Conservation (phyloP, 1,284 basidiomycete species). For the Marasmius fiardii region DNA sequence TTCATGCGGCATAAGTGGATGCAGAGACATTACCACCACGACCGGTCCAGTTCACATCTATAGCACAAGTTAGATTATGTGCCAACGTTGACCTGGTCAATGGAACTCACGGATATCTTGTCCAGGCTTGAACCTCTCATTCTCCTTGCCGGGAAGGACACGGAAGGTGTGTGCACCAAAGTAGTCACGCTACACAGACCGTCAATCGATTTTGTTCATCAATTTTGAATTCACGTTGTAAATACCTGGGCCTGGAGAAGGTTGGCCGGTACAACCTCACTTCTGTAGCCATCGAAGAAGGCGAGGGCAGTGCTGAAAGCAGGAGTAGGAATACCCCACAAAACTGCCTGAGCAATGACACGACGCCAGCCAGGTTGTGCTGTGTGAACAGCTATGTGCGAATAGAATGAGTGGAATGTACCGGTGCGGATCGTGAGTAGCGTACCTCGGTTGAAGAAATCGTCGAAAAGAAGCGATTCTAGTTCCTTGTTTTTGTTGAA, state of each 20-base stretch:
- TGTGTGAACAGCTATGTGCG: constrained; percentile 72
- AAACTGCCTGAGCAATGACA: constrained; percentile 92
- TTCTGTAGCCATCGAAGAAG: constrained; percentile 98
- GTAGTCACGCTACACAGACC: constrained; percentile 74
- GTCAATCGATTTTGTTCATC: constrained; percentile 17
- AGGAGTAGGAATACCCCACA: constrained; percentile 97
- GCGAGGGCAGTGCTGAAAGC: constrained; percentile 96
- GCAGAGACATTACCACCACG: constrained; percentile 94
- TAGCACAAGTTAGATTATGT: constrained; percentile 8
- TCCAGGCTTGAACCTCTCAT: constrained; percentile 73
- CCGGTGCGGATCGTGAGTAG: constrained; percentile 1
- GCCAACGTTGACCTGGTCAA: constrained; percentile 6
- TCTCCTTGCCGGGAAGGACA: constrained; percentile 88
- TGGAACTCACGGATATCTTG: constrained; percentile 80
- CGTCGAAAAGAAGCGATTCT: constrained; percentile 93
- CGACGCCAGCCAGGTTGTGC: constrained; percentile 99
- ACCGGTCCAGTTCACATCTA: constrained; percentile 91
- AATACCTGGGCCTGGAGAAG: constrained; percentile 88
- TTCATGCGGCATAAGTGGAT: constrained; percentile 87
- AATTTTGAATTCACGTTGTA: constrained; percentile 2
- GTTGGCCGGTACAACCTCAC: constrained; percentile 91
- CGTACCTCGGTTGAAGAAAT: constrained; percentile 94
- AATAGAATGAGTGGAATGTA: constrained; percentile 2
- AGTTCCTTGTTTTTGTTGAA: constrained; percentile 87
- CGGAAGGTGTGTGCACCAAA: constrained; percentile 95